Percentiles rank a stretch among this genome's conserved stretches.
Evolutionary conservation across 352 stramenopile species (phyloP).

Genomic region (Pythium brassicae): DNA sequence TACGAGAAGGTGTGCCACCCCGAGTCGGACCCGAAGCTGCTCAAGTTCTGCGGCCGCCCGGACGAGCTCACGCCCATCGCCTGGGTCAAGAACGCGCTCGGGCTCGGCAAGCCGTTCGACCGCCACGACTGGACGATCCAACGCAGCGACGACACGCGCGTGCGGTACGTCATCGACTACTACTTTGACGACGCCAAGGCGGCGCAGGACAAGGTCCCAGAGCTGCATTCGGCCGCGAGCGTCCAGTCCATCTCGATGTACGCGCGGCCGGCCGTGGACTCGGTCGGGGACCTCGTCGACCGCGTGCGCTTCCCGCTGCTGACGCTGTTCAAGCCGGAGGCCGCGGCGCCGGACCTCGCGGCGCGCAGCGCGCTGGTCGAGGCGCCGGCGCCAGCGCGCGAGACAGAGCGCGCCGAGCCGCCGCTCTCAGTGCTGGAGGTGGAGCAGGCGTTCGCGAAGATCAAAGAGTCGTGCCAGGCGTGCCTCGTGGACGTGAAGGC

Average conservation of each 20-base stretch:
- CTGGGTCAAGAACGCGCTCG: slow-evolving; percentile 86
- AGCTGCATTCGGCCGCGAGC: slow-evolving; percentile 78
- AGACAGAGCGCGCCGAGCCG: slow-evolving; percentile 34
- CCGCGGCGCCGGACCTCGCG: slow-evolving; percentile 45
- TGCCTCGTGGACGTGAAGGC: slow-evolving; percentile 77
- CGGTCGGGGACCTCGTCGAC: slow-evolving; percentile 62
- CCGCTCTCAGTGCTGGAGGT: slow-evolving; percentile 67
- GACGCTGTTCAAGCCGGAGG: slow-evolving; percentile 36
- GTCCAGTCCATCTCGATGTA: slow-evolving; percentile 90
- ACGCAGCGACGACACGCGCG: slow-evolving; percentile 82
- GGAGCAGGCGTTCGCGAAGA: slow-evolving; percentile 73
- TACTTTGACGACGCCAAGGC: slow-evolving; percentile 93
- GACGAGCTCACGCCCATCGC: slow-evolving; percentile 96
- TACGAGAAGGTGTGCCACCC: slow-evolving; percentile 94
- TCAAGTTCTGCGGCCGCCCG: slow-evolving; percentile 96
- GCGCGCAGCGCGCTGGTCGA: slow-evolving; percentile 50
- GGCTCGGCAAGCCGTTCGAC: slow-evolving; percentile 93
- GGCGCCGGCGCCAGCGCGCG: slow-evolving; percentile 11
- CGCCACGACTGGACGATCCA: slow-evolving; percentile 98
- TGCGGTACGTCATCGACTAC: slow-evolving; percentile 99
- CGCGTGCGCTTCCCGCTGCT: slow-evolving; percentile 78
- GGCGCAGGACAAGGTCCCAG: slow-evolving; percentile 67
- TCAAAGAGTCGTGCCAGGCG: slow-evolving; percentile 81
- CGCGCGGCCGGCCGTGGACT: slow-evolving; percentile 79
- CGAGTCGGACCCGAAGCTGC: slow-evolving; percentile 85